Conservation (phyloP, 139 green algal genomes). For the Tetratostichococcus sp. region DNA sequence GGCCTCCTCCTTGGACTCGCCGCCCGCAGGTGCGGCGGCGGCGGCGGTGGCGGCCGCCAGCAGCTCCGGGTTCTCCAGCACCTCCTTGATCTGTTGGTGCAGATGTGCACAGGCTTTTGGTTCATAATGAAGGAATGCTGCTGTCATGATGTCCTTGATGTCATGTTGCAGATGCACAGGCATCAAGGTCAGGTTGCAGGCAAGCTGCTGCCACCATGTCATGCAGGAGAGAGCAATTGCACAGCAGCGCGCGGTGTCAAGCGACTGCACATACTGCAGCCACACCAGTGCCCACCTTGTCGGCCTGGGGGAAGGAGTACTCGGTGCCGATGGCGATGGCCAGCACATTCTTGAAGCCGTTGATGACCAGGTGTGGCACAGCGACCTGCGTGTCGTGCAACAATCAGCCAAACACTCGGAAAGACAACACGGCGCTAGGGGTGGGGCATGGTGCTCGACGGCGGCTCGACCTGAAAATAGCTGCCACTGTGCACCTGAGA, state of each 20-base stretch:
- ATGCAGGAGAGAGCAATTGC: background rate
- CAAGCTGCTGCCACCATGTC: background rate
- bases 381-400: too few species aligned
- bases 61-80: constrained; percentile 77
- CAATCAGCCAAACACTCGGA: too few species aligned
- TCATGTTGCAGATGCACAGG: too few species aligned
- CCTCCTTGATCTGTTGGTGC: constrained; percentile 80
- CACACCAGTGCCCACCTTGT: constrained; percentile 59
- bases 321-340: constrained; percentile 84
- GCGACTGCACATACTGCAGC: background rate
- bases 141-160: background rate
- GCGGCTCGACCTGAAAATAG: too few species aligned
- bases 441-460: too few species aligned
- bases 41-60: constrained; percentile 37
- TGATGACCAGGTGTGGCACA: constrained; percentile 91
- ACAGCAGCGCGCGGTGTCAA: background rate
- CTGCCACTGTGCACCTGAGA: too few species aligned
- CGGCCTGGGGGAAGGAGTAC: constrained; percentile 90
- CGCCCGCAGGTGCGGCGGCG: constrained; percentile 22
- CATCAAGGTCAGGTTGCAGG: too few species aligned
- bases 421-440: too few species aligned
- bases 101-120: background rate
- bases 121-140: background rate
- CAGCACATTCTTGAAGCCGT: constrained; percentile 99
- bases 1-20: constrained; percentile 56